Base-by-base conservation (phyloP, 768 basidiomycete genomes). In the Auriscalpium vulgare region DNA sequence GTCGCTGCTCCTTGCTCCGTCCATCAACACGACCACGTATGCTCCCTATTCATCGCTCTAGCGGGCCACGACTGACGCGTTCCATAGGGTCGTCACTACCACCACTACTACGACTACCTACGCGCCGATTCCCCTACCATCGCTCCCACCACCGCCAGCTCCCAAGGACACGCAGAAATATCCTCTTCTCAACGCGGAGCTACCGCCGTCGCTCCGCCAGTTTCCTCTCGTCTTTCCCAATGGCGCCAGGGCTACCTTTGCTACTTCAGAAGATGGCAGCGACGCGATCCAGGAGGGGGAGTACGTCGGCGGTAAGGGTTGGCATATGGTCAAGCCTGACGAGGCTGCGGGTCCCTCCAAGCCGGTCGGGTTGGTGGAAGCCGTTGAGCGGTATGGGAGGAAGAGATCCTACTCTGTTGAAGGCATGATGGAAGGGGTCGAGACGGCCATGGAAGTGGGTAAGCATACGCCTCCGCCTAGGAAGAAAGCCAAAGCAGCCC, bases 21-120 rank as follows among this genome's bases (percentile, higher is more conserved):
- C 90, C 19, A 84, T 91, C 54, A 90, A 85, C 64, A 91, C 89
- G 4, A 92, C 88, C 37, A 90, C 82, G 90, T 91, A 73, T 48
- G 83, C 76, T 49, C 48, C 58, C 34, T 50, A 54, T 52, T 34
- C 56, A 13, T 14, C 29, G 10, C 43, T 40, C 37, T 37, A 14
- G 11, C 14, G 23, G 43, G 4, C 13, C 40, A n/a, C 23, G 37
- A 8, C 36, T 59, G 51, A 60, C 51, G 44, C 54, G 40, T 37
- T 21, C 53, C 49, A 44, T 19, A 93, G 91, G 53, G 88, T 93
- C 64, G 86, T 90, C 63, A 93, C 91, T 50, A 92, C 88, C n/a
- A 93, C 91, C 1, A 91, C 88, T 0, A 93, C 91, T 2, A 93
- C 91, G 1, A 93, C 91, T 2, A 83, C 86, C 10, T 91, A 93